Conservation (phyloP, 345 rosid species). For the Aethionema arabicum region DNA sequence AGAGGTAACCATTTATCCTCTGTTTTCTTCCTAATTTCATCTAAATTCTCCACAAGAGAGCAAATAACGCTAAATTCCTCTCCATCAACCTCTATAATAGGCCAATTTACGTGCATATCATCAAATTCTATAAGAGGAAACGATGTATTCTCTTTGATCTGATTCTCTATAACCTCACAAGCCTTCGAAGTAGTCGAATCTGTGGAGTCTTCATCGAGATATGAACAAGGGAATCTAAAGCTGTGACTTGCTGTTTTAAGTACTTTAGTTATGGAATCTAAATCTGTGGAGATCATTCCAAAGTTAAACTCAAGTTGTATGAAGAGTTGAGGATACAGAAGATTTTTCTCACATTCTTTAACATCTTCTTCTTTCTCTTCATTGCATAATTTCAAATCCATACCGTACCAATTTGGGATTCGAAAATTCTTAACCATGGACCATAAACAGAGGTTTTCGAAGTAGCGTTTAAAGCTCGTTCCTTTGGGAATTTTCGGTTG, state of each 20-base stretch:
- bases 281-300: not conserved
- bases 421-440: constrained; percentile 10
- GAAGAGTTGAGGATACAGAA: constrained; percentile 21
- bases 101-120: too few species aligned
- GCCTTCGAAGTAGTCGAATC: not conserved
- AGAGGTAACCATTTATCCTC: constrained; percentile 23
- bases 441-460: constrained; percentile 23
- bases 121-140: too few species aligned
- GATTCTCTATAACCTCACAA: constrained; percentile 9
- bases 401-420: not conserved
- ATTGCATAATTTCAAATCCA: not conserved
- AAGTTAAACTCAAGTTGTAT: constrained; percentile 10
- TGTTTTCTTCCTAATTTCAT: not conserved
- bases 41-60: not conserved
- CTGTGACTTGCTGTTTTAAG: not conserved
- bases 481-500: not conserved
- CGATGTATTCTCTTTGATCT: constrained; percentile 12
- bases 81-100: not conserved
- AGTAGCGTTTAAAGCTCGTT: constrained; percentile 25
- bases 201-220: constrained; percentile 18
- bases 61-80: not conserved
- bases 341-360: not conserved
- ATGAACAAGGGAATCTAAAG: constrained; percentile 30
- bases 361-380: not conserved
- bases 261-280: not conserved